Base-by-base conservation (phyloP, 2,329 filamentous ascomycete genomes). In the Lasiodiplodia citricola region DNA sequence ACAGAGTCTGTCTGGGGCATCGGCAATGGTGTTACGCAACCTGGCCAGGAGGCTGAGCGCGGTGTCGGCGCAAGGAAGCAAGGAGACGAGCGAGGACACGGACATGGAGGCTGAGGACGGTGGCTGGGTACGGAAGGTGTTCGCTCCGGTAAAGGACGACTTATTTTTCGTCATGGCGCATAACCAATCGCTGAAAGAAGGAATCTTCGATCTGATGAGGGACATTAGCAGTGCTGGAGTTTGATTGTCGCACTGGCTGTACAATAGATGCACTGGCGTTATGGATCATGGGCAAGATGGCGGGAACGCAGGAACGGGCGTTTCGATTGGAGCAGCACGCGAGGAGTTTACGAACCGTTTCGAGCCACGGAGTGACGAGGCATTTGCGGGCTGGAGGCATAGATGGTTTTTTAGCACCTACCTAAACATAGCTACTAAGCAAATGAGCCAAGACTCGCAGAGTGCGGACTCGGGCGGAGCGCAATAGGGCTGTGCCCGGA, bases 1-100 rank as follows among this genome's bases (percentile, higher is more conserved):
- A 2, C 91, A 90, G 0, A 92, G 92, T 5, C 90, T 95, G 44
- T 91, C 92, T n/a, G 84, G 95, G 7, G 92, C 91, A 67, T 91
- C 91, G 2, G 90, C 91, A 16, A 84, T 95, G 35, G 91, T 96
- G 44, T 84, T 96, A 56, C 87, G 92, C 37, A 96, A 96, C 76
- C 88, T 96, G 70, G 92, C 92, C 14, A 80, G 83, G 28, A 78
- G 80, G 67, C 74, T 81, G 3, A 74, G 76, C 2, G 75, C 75
- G 0, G 76, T 77, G 0, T 70, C 50, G 56, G 13, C 47, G 28
- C 56, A 54, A 21, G 18, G 18, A 4, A 37, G 52, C 16, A 63
- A 55, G 35, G 35, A 37, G 6, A n/a, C 66, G 0, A 50, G 85
- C 0, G 85, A 90, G 74, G 86, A 88, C 72, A 82, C 83, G 75